Evolutionary conservation across 345 rosid species (phyloP).

Genomic region (Syzygium grande): DNA sequence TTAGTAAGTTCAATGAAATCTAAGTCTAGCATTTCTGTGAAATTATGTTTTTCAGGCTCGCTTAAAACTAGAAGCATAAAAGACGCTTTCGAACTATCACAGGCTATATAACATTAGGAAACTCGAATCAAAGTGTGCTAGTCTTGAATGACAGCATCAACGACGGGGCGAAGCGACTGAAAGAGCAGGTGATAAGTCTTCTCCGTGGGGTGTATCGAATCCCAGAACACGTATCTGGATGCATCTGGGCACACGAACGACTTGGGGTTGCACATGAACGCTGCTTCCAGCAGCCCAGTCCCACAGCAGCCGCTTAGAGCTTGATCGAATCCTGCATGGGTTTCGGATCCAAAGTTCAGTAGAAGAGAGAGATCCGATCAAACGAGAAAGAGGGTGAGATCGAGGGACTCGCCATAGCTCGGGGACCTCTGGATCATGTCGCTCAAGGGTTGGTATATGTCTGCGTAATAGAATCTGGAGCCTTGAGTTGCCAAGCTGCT

Average conservation of each 20-base stretch:
- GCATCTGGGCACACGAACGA: constrained; percentile 57
- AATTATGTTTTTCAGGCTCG: not conserved
- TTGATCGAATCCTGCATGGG: constrained; percentile 37
- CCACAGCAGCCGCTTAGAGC: constrained; percentile 73
- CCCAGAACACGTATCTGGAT: constrained; percentile 71
- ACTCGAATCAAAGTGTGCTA: not conserved
- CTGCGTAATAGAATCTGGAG: constrained; percentile 24
- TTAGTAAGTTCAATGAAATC: not conserved
- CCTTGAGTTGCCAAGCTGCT: constrained; percentile 17
- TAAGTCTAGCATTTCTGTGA: not conserved
- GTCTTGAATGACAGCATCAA: constrained; percentile 22
- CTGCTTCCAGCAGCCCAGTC: constrained; percentile 55
- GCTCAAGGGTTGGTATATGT: constrained; percentile 20
- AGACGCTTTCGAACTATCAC: not conserved
- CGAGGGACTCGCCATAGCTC: constrained; percentile 26
- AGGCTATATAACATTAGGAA: not conserved
- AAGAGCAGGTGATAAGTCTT: constrained; percentile 31
- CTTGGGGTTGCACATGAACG: constrained; percentile 50
- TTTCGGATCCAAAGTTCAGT: not conserved
- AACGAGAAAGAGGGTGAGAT: not conserved
- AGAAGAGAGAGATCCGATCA: not conserved
- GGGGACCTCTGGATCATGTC: constrained; percentile 32
- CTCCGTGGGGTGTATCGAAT: constrained; percentile 81
- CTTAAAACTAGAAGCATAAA: not conserved
- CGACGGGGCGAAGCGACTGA: constrained; percentile 13